Percentiles rank a stretch among this genome's conserved stretches.
phyloP scores from a whole-genome alignment of 768 basidiomycete species.

The Lentinula lateritia region DNA sequence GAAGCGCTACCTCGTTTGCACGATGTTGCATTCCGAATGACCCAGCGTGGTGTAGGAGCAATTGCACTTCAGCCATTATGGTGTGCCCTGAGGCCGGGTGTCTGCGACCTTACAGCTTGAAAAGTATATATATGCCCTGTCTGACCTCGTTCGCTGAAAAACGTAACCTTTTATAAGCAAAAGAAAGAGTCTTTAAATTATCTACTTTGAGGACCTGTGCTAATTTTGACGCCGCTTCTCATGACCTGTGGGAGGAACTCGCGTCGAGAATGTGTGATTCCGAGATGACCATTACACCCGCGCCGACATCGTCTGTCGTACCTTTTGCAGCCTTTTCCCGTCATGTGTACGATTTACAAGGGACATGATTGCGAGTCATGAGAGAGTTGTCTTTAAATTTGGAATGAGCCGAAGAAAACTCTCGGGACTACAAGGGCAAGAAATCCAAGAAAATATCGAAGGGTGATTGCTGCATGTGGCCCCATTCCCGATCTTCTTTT shows the following conservation, averaged over 20 bases:
- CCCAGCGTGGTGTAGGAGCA: slow-evolving; percentile 54
- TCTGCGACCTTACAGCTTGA: slow-evolving; percentile 40
- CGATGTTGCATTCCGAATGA: slow-evolving; percentile 57
- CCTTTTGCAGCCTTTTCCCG: no score
- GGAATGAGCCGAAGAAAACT: neutral
- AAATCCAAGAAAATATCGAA: neutral
- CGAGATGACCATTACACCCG: neutral
- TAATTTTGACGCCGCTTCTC: neutral
- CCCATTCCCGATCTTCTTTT: neutral
- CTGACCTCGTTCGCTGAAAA: neutral
- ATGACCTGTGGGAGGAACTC: neutral
- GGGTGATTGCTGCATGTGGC: neutral
- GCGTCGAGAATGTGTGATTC: neutral
- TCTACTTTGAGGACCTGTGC: neutral
- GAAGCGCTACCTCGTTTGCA: slow-evolving; percentile 62
- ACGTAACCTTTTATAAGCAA: no score
- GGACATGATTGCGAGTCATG: neutral
- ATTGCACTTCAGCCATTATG: slow-evolving; percentile 64
- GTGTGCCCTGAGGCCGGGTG: slow-evolving; percentile 62
- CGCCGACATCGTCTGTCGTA: neutral
- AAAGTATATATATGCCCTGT: neutral
- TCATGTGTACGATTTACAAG: neutral
- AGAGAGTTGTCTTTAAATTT: neutral
- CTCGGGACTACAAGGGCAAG: neutral
- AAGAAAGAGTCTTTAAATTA: no score